phyloP scores from a whole-genome alignment of 306 rosid species.

The Gleditsia sinensis region DNA sequence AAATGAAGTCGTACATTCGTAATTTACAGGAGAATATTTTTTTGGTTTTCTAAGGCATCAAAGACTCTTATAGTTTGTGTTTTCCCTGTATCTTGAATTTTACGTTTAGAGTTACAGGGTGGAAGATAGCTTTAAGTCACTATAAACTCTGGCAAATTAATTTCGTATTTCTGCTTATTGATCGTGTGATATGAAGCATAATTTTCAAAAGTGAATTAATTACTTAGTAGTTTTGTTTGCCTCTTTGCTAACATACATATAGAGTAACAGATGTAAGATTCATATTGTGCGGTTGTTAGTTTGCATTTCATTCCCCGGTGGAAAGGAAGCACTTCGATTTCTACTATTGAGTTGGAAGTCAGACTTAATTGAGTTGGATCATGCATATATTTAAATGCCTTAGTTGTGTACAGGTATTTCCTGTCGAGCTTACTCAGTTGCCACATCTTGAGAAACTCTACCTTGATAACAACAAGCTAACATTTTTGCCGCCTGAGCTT shows the following conservation, averaged over 20 bases:
- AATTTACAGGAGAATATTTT: background rate
- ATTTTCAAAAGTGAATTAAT: constrained; percentile 14
- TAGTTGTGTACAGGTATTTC: constrained; percentile 58
- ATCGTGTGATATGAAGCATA: constrained; percentile 11
- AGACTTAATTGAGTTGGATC: constrained; percentile 25
- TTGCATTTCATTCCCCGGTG: background rate
- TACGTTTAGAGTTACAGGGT: background rate
- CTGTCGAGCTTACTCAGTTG: constrained; percentile 74
- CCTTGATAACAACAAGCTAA: constrained; percentile 78
- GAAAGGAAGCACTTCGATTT: constrained; percentile 11
- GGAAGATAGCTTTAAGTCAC: background rate
- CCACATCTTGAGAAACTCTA: constrained; percentile 85
- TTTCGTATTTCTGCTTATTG: background rate
- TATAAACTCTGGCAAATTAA: background rate
- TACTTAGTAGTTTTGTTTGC: constrained; percentile 12
- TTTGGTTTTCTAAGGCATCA: background rate
- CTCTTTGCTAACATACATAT: constrained; percentile 1
- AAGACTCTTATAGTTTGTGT: background rate
- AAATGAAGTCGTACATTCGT: background rate
- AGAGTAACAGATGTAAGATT: constrained; percentile 15
- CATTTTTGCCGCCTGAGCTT: constrained; percentile 80
- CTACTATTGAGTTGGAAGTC: constrained; percentile 21
- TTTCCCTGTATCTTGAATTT: background rate
- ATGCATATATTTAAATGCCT: constrained; percentile 22
- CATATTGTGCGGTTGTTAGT: background rate